Percentiles rank a stretch among this genome's conserved stretches.
Evolutionary conservation across 2,329 filamentous ascomycete genomes (phyloP).

Genomic region (Proliferodiscus dingleyae): DNA sequence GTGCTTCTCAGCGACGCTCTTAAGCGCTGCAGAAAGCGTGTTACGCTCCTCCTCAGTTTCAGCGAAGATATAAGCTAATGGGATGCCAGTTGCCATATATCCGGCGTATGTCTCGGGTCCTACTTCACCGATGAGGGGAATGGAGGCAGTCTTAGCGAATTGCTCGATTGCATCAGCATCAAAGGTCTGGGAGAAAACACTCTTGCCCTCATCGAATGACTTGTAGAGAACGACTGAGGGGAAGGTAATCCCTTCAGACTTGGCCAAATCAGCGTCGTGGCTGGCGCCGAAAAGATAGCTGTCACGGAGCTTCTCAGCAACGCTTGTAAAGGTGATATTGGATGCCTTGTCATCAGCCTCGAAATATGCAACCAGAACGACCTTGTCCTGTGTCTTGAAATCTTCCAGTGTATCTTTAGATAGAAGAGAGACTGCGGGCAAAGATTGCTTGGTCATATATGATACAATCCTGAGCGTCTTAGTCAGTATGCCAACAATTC

Average conservation of each 20-base stretch:
- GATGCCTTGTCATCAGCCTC: constrained; percentile 74
- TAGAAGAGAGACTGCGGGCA: constrained; percentile 84
- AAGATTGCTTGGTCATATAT: constrained; percentile 98
- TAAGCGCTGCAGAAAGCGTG: constrained; percentile 69
- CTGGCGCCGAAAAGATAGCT: constrained; percentile 88
- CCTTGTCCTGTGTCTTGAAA: constrained; percentile 97
- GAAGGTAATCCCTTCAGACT: constrained; percentile 83
- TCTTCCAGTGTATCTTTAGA: constrained; percentile 80
- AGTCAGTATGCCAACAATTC: constrained; percentile 7
- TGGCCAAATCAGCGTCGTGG: constrained; percentile 76
- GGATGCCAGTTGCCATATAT: constrained; percentile 91
- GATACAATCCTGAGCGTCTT: constrained; percentile 51
- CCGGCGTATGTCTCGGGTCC: constrained; percentile 92
- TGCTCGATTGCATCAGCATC: constrained; percentile 72
- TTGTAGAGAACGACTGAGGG: constrained; percentile 94
- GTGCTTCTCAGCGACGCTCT: constrained; percentile 83
- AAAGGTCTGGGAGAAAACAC: constrained; percentile 75
- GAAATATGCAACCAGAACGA: constrained; percentile 88
- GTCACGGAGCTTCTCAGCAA: constrained; percentile 75
- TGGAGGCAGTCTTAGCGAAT: constrained; percentile 81
- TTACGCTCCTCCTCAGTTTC: constrained; percentile 87
- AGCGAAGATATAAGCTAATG: constrained; percentile 95
- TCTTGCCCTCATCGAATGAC: constrained; percentile 95
- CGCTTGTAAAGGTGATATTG: constrained; percentile 72
- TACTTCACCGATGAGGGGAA: constrained; percentile 89